phyloP scores from a whole-genome alignment of 1,139 yeast species.

The Taphrina communis region DNA sequence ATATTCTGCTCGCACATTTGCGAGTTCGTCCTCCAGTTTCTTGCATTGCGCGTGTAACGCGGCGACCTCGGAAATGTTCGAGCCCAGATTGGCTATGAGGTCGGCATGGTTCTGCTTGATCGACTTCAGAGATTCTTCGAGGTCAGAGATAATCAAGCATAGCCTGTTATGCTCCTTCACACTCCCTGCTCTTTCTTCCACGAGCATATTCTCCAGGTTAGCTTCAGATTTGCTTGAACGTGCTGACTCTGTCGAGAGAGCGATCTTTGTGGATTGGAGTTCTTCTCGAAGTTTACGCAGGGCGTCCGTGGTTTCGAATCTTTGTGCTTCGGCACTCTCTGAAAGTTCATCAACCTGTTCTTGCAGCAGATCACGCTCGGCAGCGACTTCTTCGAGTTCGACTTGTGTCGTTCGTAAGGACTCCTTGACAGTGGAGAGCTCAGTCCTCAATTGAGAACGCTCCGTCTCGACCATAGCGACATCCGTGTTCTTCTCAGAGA shows the following conservation, averaged over 20 bases:
- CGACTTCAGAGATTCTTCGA: constrained; percentile 33
- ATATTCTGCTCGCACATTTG: background rate
- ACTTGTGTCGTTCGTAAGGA: constrained; percentile 12
- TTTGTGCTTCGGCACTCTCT: background rate
- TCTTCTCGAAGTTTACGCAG: constrained; percentile 13
- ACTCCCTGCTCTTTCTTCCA: background rate
- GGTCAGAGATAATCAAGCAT: constrained; percentile 24
- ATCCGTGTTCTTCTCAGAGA: constrained; percentile 4
- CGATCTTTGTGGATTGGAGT: background rate
- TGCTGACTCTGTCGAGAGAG: constrained; percentile 3
- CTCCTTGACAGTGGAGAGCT: constrained; percentile 5
- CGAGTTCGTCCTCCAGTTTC: constrained; percentile 30
- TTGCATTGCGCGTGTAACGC: constrained; percentile 24
- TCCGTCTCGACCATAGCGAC: constrained; percentile 19
- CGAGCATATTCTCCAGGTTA: background rate
- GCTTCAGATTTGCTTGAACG: background rate
- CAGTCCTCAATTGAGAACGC: constrained; percentile 21
- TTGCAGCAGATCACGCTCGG: constrained; percentile 28
- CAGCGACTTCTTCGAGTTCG: constrained; percentile 37
- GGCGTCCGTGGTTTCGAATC: constrained; percentile 10
- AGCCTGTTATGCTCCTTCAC: constrained; percentile 11
- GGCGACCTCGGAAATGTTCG: constrained; percentile 5
- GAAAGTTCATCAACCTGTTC: constrained; percentile 33
- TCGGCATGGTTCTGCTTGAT: constrained; percentile 26
- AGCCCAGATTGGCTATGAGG: constrained; percentile 7